These are phyloP conservation scores for Plasmopara halstedii DNA, from an alignment of 352 stramenopile genomes.

Conservation along the genomic window DNA sequence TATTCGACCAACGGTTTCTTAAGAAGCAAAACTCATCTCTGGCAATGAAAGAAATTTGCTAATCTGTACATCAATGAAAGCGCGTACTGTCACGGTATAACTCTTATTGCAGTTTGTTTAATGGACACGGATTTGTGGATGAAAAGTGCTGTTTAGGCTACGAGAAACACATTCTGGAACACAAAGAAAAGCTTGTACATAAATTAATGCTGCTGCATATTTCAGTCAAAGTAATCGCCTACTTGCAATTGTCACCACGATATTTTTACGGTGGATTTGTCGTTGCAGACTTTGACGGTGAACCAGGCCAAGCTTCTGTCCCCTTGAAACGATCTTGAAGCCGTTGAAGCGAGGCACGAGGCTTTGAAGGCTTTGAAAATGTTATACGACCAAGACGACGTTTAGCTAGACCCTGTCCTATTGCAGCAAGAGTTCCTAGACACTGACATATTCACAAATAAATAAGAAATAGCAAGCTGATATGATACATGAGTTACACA, in stretches of 20 bases:
- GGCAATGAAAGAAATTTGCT: too few species aligned
- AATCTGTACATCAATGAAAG: conserved; percentile 8
- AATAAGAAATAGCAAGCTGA: conserved; percentile 1
- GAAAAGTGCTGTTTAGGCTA: too few species aligned
- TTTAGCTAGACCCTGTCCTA: conserved; percentile 60
- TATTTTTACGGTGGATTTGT: conserved; percentile 8
- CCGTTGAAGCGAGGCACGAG: conserved; percentile 58
- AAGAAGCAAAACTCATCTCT: conserved; percentile 2
- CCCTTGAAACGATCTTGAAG: conserved; percentile 58
- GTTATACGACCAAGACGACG: conserved; percentile 45
- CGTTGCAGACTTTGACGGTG: conserved; percentile 19
- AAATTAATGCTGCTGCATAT: too few species aligned
- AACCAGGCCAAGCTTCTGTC: conserved; percentile 53
- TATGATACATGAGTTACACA: neutral
- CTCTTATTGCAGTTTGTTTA: too few species aligned
- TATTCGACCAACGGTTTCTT: conserved; percentile 27
- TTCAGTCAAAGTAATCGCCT: conserved; percentile 4
- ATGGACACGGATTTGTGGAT: too few species aligned
- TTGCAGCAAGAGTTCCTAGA: conserved; percentile 44
- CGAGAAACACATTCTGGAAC: too few species aligned
- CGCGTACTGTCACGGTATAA: too few species aligned
- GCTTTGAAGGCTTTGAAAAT: conserved; percentile 56
- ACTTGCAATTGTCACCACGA: neutral
- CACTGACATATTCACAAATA: conserved; percentile 32
- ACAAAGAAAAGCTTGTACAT: too few species aligned